phyloP scores from a whole-genome alignment of 495 filamentous ascomycete genomes.

The Clavariopsis aquatica region DNA sequence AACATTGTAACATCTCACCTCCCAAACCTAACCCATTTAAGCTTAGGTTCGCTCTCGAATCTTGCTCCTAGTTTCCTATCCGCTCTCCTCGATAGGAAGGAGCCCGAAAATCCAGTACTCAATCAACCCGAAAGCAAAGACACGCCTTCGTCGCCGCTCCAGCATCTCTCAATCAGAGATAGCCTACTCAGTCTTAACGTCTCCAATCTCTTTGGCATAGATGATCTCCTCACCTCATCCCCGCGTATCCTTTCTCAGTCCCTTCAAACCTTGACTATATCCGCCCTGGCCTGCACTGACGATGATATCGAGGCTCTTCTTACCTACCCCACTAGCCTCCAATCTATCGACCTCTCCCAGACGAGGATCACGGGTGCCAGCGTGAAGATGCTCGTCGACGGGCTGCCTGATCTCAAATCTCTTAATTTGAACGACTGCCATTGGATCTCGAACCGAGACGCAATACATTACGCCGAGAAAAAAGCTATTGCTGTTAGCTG shows the following conservation, averaged over 20 bases:
- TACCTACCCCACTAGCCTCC: neutral
- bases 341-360: constrained; percentile 13
- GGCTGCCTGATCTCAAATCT: constrained; percentile 9
- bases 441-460: constrained; percentile 21
- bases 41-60: neutral
- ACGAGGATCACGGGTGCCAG: constrained; percentile 26
- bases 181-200: neutral
- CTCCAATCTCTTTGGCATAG: neutral
- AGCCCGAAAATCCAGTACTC: no score
- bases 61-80: neutral
- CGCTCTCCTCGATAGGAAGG: neutral
- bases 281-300: neutral
- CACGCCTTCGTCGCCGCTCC: neutral
- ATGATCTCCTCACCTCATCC: constrained; percentile 8
- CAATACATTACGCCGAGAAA: constrained; percentile 18
- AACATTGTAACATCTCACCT: neutral
- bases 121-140: neutral
- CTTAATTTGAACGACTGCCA: constrained; percentile 22
- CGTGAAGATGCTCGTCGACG: constrained; percentile 26
- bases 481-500: constrained; percentile 24
- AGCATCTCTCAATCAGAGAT: constrained; percentile 5
- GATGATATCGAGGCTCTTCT: constrained; percentile 23
- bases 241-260: neutral
- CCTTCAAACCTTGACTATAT: constrained; percentile 3
- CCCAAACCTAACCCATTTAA: constrained; percentile 1